Evolutionary conservation across 768 basidiomycete genomes (phyloP), one percentile per base, ranked within the genome.

Genomic region (Phlegmacium glaucopus): DNA sequence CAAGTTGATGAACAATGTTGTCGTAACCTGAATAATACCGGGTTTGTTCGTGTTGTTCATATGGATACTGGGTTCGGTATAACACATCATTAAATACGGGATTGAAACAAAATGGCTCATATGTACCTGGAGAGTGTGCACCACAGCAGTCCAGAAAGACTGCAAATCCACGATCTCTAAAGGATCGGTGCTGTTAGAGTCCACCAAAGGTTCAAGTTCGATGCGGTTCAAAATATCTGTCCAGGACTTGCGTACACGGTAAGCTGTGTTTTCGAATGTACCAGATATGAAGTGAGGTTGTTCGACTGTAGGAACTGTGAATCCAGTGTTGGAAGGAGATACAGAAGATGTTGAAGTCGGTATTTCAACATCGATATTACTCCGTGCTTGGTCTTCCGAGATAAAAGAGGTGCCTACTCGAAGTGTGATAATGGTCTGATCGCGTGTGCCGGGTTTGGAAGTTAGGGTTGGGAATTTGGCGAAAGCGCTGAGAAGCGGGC

Each of bases 1-100:
- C 52, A 12, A 63, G 43, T 25, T 75, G 60, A 41, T 88, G 85
- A 0, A 90, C 64, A 6, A 64, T 49, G 43, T 85, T 79, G 46
- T 87, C 83, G 49, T 91, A 90, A 1, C 79, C 90, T 6, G 88
- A 90, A 62, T 85, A 92, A 61, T 91, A 90, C 6, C 57, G 60
- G 4, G 77, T 78, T 32, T 75, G 68, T 60, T 91, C 89, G 51
- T 75, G 70, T 49, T 86, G 79, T 58, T 90, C 87, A 55, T 83
- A 85, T 0, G 90, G 90, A 53, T 88, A 90, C 80, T 90, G 63
- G 0, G 57, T 42, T 4, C 13, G 27, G 6, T 13, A 22, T 32
- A 12, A 42, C 7, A 6, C 26, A 38, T 34, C 6, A 44, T 44
- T 18, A 53, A 41, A 3, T 10, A 9, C 22, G 22, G 8, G 26